Evolutionary conservation across 2,329 filamentous ascomycete genomes (phyloP).

Genomic region (Botrytis pseudocinerea): DNA sequence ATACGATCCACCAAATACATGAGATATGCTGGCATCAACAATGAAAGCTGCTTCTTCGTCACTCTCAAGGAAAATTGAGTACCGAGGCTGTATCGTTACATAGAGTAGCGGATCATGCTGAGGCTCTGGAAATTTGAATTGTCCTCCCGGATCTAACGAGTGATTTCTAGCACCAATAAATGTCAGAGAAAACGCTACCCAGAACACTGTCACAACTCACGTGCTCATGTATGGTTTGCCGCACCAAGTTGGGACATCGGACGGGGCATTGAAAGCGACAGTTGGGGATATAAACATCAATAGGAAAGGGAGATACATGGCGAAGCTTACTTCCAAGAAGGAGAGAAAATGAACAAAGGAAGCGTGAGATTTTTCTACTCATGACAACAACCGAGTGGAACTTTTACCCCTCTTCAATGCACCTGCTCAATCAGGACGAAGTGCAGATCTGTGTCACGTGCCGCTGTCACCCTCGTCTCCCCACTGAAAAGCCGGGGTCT

Average conservation of each 20-base stretch:
- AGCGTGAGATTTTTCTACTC: background rate
- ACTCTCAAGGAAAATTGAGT: slow-evolving; percentile 49
- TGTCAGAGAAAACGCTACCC: background rate
- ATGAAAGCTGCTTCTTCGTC: slow-evolving; percentile 46
- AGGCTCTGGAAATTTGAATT: slow-evolving; percentile 45
- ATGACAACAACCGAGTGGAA: background rate
- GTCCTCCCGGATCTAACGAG: slow-evolving; percentile 51
- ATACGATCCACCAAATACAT: slow-evolving; percentile 43
- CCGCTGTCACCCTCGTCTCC: background rate
- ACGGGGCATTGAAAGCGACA: slow-evolving; percentile 32
- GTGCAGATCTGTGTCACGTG: slow-evolving; percentile 6
- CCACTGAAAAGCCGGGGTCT: background rate
- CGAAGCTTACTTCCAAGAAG: background rate
- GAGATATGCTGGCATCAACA: slow-evolving; percentile 46
- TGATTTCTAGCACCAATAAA: slow-evolving; percentile 43
- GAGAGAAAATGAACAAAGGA: background rate
- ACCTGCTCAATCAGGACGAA: slow-evolving; percentile 1
- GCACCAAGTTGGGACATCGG: slow-evolving; percentile 40
- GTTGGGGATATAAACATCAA: background rate
- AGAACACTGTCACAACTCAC: slow-evolving; percentile 34
- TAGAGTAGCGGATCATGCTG: slow-evolving; percentile 45
- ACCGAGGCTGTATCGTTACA: slow-evolving; percentile 48
- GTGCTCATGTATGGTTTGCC: slow-evolving; percentile 49
- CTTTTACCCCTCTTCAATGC: slow-evolving; percentile 16
- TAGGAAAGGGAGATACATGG: background rate